Percentiles rank a stretch among this genome's conserved stretches.
Evolutionary conservation across 345 rosid species (phyloP).

Genomic region (Adansonia digitata): DNA sequence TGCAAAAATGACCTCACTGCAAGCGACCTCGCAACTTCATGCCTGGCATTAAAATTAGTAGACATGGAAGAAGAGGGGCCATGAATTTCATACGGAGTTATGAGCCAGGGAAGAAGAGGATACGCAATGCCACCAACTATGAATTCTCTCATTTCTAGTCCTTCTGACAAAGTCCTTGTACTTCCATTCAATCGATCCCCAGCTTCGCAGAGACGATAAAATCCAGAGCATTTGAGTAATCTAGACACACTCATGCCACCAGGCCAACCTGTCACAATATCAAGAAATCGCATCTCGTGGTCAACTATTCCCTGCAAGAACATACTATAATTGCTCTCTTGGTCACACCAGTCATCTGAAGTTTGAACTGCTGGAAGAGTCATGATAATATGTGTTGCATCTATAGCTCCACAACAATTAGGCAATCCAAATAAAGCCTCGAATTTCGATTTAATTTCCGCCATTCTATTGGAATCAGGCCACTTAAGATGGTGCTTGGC

Average conservation of each 20-base stretch:
- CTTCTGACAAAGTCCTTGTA: conserved; percentile 31
- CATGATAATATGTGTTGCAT: conserved; percentile 84
- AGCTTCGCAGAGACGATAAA: conserved; percentile 63
- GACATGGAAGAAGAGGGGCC: conserved; percentile 30
- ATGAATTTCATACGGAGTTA: conserved; percentile 56
- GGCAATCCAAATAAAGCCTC: conserved; percentile 66
- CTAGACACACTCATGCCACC: conserved; percentile 74
- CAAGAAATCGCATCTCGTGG: conserved; percentile 85
- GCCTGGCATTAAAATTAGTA: conserved; percentile 44
- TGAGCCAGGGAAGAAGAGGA: conserved; percentile 40
- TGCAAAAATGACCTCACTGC: conserved; percentile 70
- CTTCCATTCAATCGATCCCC: conserved; percentile 59
- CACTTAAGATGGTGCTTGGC: conserved; percentile 84
- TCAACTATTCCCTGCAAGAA: conserved; percentile 83
- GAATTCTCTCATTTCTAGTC: conserved; percentile 53
- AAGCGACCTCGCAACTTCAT: conserved; percentile 55
- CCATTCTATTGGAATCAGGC: conserved; percentile 59
- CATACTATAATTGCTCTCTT: conserved; percentile 83
- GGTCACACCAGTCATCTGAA: conserved; percentile 94
- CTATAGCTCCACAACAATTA: conserved; percentile 88
- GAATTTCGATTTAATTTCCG: conserved; percentile 64
- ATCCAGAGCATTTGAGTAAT: conserved; percentile 70
- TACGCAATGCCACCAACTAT: conserved; percentile 73
- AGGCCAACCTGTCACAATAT: conserved; percentile 95
- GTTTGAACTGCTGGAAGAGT: conserved; percentile 91